Evolutionary conservation across 371 early-diverging fungal species (phyloP).

Genomic region (Syncephalastrum monosporum): DNA sequence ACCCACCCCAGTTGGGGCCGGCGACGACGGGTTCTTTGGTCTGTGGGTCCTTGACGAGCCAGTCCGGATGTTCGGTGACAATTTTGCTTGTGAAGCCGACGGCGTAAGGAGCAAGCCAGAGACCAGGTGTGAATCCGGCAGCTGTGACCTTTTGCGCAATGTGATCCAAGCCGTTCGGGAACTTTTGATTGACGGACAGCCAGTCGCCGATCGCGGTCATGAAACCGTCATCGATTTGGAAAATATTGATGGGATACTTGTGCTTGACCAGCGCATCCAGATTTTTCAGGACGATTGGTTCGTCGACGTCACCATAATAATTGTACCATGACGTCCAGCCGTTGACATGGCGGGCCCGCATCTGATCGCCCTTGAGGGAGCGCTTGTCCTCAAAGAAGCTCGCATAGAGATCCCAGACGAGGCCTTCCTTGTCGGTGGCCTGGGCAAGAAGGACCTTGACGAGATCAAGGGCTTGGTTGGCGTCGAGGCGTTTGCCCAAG

Average conservation of each 20-base stretch:
- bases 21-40: slow-evolving; percentile 26
- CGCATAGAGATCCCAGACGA: slow-evolving; percentile 51
- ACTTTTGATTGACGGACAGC: slow-evolving; percentile 50
- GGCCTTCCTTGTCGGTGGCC: slow-evolving; percentile 33
- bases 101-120: slow-evolving; percentile 64
- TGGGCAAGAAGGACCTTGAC: slow-evolving; percentile 32
- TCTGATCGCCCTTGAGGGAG: slow-evolving; percentile 25
- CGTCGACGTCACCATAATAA: slow-evolving; percentile 58
- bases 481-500: slow-evolving; percentile 25
- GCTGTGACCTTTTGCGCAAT: slow-evolving; percentile 38
- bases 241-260: slow-evolving; percentile 54
- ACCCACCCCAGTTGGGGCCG: slow-evolving; percentile 53
- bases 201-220: slow-evolving; percentile 62
- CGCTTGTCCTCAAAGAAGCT: slow-evolving; percentile 36
- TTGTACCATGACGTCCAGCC: slow-evolving; percentile 67
- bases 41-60: slow-evolving; percentile 40
- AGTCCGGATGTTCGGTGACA: slow-evolving; percentile 54
- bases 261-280: slow-evolving; percentile 35
- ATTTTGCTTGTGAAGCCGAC: slow-evolving; percentile 46
- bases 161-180: slow-evolving; percentile 51
- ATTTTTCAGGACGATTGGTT: slow-evolving; percentile 47
- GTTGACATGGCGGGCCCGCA: slow-evolving; percentile 34
- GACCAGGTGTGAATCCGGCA: slow-evolving; percentile 50
- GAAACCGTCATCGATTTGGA: slow-evolving; percentile 65
- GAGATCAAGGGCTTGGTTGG: slow-evolving; percentile 25